Conservation (phyloP, 306 rosid genomes). For the Quercus suber region DNA sequence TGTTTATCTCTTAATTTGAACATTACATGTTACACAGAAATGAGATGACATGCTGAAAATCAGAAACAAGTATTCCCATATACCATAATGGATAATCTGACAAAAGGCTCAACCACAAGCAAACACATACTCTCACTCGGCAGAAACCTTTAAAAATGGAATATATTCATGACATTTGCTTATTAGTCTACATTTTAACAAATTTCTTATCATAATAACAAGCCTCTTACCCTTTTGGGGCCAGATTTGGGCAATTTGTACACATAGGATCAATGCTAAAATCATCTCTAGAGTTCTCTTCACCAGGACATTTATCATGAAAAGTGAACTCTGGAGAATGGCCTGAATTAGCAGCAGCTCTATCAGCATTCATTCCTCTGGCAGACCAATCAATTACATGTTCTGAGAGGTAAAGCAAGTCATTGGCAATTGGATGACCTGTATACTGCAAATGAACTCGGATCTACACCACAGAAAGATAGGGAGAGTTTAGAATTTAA, state of each 20-base stretch:
- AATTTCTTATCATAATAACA: neutral
- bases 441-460: slow-evolving; percentile 76
- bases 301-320: slow-evolving; percentile 28
- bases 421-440: slow-evolving; percentile 91
- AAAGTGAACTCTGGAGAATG: slow-evolving; percentile 31
- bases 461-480: slow-evolving; percentile 48
- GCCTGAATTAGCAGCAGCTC: slow-evolving; percentile 44
- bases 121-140: neutral
- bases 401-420: slow-evolving; percentile 63
- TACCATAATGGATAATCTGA: neutral
- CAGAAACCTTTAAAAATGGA: neutral
- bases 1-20: neutral
- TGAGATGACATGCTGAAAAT: neutral
- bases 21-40: neutral
- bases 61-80: neutral
- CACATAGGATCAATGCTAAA: slow-evolving; percentile 79
- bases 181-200: slow-evolving; percentile 1
- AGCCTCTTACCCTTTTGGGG: slow-evolving; percentile 67
- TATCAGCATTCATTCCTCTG: slow-evolving; percentile 52
- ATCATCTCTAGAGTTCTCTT: slow-evolving; percentile 41
- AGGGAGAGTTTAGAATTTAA: neutral
- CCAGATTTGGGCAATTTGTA: slow-evolving; percentile 87
- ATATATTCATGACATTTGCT: slow-evolving; percentile 1
- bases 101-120: neutral
- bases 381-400: slow-evolving; percentile 36